Evolutionary conservation across 768 basidiomycete species (phyloP), one percentile per base, ranked within the genome.

Genomic region (Agaricus bisporus): DNA sequence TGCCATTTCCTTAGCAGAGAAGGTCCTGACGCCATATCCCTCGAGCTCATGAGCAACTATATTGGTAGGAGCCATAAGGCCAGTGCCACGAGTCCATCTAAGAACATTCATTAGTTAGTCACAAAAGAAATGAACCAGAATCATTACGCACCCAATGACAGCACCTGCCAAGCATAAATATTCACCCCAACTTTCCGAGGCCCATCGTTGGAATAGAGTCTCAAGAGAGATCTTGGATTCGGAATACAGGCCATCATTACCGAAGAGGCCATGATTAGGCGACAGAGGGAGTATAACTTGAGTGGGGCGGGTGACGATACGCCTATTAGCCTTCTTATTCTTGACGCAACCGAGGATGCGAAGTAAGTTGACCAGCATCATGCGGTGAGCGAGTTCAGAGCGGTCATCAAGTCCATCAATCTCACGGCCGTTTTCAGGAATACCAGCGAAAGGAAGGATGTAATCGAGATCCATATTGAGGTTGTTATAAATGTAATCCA

Each of bases 1-100:
- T 0, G 97, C 95, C 97, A 98, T 99, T 73, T 99, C 97, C 75
- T 98, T 98, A 26, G 97, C 89, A 0, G 95, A 98, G 82, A 98
- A 99, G 1, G 97, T 99, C 59, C 97, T 84, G 55, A 97, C 91
- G 57, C 97, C 97, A 58, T 88, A 80, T 55, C 84, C 79, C 73
- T 99, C 97, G 41, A 99, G 79, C 50, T 93, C 92, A 54, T 95
- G 90, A 25, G 97, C 93, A 49, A 98, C 87, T 41, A 88, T 91
- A 73, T 95, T 95, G 41, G 92, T 95, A 3, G 94, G 88, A 54
- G 81, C 86, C 97, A 99, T 98, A 48, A 99, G 73, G 54, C 95
- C 95, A 9, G 97, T 99, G 29, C 97, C 97, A 58, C 97, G 91
- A 43, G 95, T 98, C 95, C 95, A 99, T 32, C 91, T 92, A 56